Percentiles rank a stretch among this genome's conserved stretches.
Conservation (phyloP, 257 asterid genomes). For the Eucommia ulmoides region DNA sequence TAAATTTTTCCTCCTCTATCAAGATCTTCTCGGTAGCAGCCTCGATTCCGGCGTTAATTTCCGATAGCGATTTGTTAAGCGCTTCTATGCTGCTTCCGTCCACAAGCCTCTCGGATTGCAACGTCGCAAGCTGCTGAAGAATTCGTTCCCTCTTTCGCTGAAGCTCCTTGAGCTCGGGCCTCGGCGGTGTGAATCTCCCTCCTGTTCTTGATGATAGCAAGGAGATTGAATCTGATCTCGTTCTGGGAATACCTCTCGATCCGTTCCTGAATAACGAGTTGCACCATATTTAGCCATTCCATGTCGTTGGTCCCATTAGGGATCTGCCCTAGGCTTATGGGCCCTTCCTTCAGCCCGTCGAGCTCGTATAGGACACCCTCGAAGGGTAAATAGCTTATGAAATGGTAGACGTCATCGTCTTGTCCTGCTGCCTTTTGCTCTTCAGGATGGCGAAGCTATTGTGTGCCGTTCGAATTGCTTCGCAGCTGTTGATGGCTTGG, state of each 20-base stretch:
- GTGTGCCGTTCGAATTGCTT: conserved; percentile 89
- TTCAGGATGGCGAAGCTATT: conserved; percentile 88
- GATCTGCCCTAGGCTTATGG: conserved; percentile 83
- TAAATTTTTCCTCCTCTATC: conserved; percentile 96
- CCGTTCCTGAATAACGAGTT: conserved; percentile 86
- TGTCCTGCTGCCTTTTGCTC: conserved; percentile 76
- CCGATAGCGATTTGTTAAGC: conserved; percentile 44
- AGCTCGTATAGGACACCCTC: conserved; percentile 94
- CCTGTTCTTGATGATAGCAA: conserved; percentile 85
- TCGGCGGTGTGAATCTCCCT: conserved; percentile 73
- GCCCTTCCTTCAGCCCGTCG: conserved; percentile 96
- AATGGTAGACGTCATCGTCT: conserved; percentile 93
- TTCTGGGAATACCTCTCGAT: conserved; percentile 75
- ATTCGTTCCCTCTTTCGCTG: conserved; percentile 84
- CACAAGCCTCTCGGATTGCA: conserved; percentile 67
- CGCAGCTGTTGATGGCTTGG: conserved; percentile 94
- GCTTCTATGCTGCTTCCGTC: conserved; percentile 60
- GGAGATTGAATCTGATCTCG: conserved; percentile 82
- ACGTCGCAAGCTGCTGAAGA: conserved; percentile 55
- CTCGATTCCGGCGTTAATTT: conserved; percentile 68
- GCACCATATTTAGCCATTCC: conserved; percentile 79
- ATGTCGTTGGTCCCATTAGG: conserved; percentile 53
- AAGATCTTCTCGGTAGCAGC: conserved; percentile 80
- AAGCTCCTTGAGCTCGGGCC: conserved; percentile 87
- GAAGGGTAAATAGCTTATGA: conserved; percentile 87